These are phyloP conservation scores for Extremus antarcticus DNA, from an alignment of 495 filamentous ascomycete species.

Conservation along the genomic window DNA sequence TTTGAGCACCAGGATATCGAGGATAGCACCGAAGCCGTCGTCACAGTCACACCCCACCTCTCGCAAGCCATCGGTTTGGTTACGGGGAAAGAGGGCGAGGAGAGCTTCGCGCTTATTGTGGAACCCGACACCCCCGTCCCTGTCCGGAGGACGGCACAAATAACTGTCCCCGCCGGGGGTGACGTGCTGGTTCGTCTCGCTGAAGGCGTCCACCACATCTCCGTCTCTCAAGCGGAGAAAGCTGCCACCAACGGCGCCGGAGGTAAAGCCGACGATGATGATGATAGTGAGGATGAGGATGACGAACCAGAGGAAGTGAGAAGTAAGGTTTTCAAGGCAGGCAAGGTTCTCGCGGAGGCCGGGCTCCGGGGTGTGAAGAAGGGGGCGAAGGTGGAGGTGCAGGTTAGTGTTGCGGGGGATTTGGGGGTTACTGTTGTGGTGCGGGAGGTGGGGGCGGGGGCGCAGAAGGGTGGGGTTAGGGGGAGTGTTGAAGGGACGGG, in stretches of 20 bases:
- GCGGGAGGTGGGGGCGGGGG: conserved; percentile 72
- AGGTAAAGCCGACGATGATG: conserved; percentile 55
- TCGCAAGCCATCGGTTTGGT: conserved; percentile 80
- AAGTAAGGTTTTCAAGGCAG: conserved; percentile 88
- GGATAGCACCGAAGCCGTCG: conserved; percentile 88
- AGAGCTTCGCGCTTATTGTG: conserved; percentile 67
- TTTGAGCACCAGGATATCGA: conserved; percentile 90
- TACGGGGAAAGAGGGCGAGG: conserved; percentile 47
- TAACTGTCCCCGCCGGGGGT: conserved; percentile 63
- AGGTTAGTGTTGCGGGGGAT: conserved; percentile 72
- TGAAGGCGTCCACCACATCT: conserved; percentile 80
- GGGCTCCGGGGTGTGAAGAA: conserved; percentile 73
- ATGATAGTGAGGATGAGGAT: conserved; percentile 52
- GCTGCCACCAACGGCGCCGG: conserved; percentile 46
- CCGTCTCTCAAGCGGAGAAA: conserved; percentile 77
- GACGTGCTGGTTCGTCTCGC: conserved; percentile 76
- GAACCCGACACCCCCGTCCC: conserved; percentile 81
- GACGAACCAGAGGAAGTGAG: conserved; percentile 80
- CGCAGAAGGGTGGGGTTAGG: conserved; percentile 69
- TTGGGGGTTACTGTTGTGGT: conserved; percentile 66
- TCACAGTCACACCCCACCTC: conserved; percentile 87
- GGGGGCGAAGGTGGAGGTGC: conserved; percentile 84
- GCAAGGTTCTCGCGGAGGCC: conserved; percentile 73
- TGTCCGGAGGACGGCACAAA: conserved; percentile 67
- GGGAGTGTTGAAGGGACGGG: conserved; percentile 43